Evolutionary conservation across 768 basidiomycete genomes (phyloP), one percentile per base, ranked within the genome.

Genomic region (Termitomyces sp.): DNA sequence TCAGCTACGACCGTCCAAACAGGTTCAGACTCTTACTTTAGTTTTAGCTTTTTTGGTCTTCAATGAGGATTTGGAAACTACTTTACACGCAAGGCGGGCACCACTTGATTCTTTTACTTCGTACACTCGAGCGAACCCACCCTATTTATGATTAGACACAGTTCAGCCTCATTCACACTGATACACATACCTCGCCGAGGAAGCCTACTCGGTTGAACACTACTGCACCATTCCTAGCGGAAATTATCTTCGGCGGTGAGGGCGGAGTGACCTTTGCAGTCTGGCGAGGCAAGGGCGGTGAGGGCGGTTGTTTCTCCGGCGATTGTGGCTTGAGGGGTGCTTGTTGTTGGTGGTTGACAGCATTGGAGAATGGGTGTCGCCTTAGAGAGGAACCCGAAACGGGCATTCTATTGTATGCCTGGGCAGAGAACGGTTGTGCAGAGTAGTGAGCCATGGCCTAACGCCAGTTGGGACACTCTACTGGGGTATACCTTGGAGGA

Each of bases 11-110:
- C 33, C n/a, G 13, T 24, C 24, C 36, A 20, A 16, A 33, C 7
- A 27, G 20, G 27, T 7, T 34, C 13, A 30, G 13, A 44, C 31
- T 45, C 57, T 54, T 51, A 93, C 95, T 84, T 98, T 98, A 18
- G 94, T 95, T 74, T 96, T 96, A 24, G 93, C 95, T 73, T 98
- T 98, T 76, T 93, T 96, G 18, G 93, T 93, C 76, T 91, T 91
- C 64, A 99, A 81, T 33, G 91, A 93, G 27, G 81, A 78, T 75
- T 95, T 94, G n/a, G 90, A 91, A 63, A 99, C 89, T 47, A 97
- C 95, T 76, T 99, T 98, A 74, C 95, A 91, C 12, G 95, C 95
- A 54, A 86, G 78, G 39, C 87, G 78, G 24, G 75, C 72, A 16
- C 87, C 88, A 49, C 79, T 75, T 11, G 70, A 65, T 66, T 94